These are phyloP conservation scores for Patellifolia procumbens DNA, from an alignment of 179 eudicot species.

Conservation along the genomic window DNA sequence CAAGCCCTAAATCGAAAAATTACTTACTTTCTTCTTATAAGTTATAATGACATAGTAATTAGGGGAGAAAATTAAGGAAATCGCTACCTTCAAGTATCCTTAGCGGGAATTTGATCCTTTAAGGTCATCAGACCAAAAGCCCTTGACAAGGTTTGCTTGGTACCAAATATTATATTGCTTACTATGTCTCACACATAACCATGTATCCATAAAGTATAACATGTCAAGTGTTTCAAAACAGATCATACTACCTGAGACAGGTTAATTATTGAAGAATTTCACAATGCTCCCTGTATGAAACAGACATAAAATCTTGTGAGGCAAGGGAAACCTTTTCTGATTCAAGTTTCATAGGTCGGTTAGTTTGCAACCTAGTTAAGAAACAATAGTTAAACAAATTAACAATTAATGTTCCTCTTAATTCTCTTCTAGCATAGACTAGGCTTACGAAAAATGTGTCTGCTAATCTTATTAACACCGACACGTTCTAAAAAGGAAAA, in stretches of 20 bases:
- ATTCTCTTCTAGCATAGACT: neutral
- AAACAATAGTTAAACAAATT: neutral
- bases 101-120: too few species aligned
- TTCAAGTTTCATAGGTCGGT: constrained; percentile 4
- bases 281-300: neutral
- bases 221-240: neutral
- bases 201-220: neutral
- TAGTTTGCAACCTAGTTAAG: constrained; percentile 3
- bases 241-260: neutral
- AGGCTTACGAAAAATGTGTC: neutral
- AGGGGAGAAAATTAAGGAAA: too few species aligned
- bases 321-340: neutral
- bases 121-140: too few species aligned
- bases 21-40: too few species aligned
- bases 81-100: too few species aligned
- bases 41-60: too few species aligned
- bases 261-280: neutral
- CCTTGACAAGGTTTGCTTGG: too few species aligned
- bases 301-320: neutral
- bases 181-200: neutral
- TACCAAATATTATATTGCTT: too few species aligned
- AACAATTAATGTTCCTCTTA: neutral
- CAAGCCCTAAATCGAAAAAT: too few species aligned
- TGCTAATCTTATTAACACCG: neutral
- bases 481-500: too few species aligned